Base-by-base conservation (phyloP, 139 green algal species). In the Chlorella sp. region DNA sequence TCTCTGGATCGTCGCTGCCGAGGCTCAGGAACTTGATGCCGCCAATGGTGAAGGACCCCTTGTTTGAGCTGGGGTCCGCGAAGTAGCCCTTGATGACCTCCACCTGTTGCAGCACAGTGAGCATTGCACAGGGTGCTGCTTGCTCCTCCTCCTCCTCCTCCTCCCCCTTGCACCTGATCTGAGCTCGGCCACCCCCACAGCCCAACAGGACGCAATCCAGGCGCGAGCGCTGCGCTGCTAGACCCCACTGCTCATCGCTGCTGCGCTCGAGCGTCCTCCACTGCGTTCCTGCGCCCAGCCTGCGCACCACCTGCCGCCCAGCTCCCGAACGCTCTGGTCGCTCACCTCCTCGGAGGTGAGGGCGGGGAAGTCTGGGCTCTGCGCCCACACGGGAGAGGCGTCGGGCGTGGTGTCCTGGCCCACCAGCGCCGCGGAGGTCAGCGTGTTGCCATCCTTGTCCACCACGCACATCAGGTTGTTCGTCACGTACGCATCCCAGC, bases 401-500 rank as follows among this genome's bases (percentile, higher is more conserved):
- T n/a, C n/a, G n/a, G n/a, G n/a, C 1, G 6, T 32, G 6, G 23
- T 49, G 26, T 76, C 71, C 4, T 70, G 61, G 6, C 71, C 71
- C n/a, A 69, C 35, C 27, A 76, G 35, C 27, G 71, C 71, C 26
- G 71, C 71, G 2, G 71, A 76, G n/a, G 23, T 35, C 34, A 76
- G 71, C 3, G 71, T 76, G 36, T 51, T 60, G 14, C 35, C 35
- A 3, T 70, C 60, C 10, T 33, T 10, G 32, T 76, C 71, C 60
- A 70, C 27, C 2, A 49, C 27, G 61, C 71, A 76, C 71, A 76
- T 76, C 60, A 76, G 34, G 61, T 76, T 76, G 49, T 76, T 69
- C 34, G 70, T 61, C 17, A 76, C 71, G 49, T 76, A 76, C 31
- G 36, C 61, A n/a, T 76, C 60, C 42, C 42, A 55, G 42, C 42